phyloP scores from a whole-genome alignment of 1,284 basidiomycete species.

The Tremellales sp. region DNA sequence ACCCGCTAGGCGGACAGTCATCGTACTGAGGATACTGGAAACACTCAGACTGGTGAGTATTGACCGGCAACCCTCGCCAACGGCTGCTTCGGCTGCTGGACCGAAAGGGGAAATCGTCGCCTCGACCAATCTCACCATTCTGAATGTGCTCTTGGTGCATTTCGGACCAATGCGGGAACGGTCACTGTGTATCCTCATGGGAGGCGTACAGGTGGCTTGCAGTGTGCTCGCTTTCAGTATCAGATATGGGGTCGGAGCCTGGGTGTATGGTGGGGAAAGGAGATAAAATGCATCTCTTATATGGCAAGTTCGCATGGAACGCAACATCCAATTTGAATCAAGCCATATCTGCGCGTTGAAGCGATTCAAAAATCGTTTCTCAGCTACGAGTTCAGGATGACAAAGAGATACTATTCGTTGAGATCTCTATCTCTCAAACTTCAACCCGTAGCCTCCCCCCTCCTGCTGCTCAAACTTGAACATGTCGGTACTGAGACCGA shows the following conservation, averaged over 20 bases:
- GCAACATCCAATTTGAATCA: neutral
- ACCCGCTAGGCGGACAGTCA: conserved; percentile 53
- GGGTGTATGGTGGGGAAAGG: conserved; percentile 85
- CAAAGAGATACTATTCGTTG: neutral
- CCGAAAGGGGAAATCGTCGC: conserved; percentile 54
- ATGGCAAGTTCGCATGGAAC: no score
- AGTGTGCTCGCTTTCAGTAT: conserved; percentile 75
- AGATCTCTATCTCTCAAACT: conserved; percentile 57
- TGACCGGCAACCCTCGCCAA: conserved; percentile 55
- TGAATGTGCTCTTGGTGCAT: conserved; percentile 74
- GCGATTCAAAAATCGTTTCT: neutral
- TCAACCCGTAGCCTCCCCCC: conserved; percentile 89
- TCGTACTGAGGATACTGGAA: conserved; percentile 60
- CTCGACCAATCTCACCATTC: conserved; percentile 79
- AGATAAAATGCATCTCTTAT: conserved; percentile 53
- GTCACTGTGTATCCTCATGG: conserved; percentile 65
- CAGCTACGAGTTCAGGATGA: neutral
- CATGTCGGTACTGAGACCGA: conserved; percentile 84
- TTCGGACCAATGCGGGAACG: conserved; percentile 79
- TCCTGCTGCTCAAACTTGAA: conserved; percentile 92
- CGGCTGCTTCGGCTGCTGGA: neutral
- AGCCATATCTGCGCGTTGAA: neutral
- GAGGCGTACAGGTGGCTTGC: conserved; percentile 67
- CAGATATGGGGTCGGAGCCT: conserved; percentile 77
- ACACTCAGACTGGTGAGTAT: conserved; percentile 64